phyloP scores from a whole-genome alignment of 192 early-diverging fungal genomes.

The Linnemannia elongata region DNA sequence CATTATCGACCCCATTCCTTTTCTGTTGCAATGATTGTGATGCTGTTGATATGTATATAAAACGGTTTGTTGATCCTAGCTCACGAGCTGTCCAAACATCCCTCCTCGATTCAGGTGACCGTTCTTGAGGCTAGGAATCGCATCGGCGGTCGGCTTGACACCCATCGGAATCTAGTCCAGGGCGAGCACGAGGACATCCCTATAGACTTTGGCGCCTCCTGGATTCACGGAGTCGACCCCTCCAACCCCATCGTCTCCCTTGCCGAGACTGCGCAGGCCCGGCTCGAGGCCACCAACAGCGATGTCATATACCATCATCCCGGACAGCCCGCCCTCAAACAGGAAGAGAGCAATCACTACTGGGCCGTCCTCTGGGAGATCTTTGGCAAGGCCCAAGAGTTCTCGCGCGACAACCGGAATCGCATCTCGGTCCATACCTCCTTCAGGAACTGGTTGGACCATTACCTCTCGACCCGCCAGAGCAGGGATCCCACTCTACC shows the following conservation, averaged over 20 bases:
- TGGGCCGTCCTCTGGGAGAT: slow-evolving; percentile 54
- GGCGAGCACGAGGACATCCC: slow-evolving; percentile 37
- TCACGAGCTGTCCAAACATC: slow-evolving; percentile 55
- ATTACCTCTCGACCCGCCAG: slow-evolving; percentile 35
- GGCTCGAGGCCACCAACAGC: slow-evolving; percentile 42
- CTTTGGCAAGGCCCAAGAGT: slow-evolving; percentile 36
- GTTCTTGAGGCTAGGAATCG: slow-evolving; percentile 52
- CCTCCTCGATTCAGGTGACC: slow-evolving; percentile 54
- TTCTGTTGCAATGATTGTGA: not conserved
- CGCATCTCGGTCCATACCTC: slow-evolving; percentile 34
- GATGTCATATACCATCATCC: slow-evolving; percentile 40
- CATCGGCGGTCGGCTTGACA: slow-evolving; percentile 50
- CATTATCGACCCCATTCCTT: not conserved
- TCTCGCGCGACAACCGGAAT: slow-evolving; percentile 29
- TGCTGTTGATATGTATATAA: not conserved
- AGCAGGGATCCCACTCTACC: slow-evolving; percentile 16
- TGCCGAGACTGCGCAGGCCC: slow-evolving; percentile 30
- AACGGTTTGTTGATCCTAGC: slow-evolving; percentile 29
- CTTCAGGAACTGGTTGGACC: slow-evolving; percentile 37
- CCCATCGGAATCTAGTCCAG: slow-evolving; percentile 37
- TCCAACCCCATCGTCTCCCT: slow-evolving; percentile 47
- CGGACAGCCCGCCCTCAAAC: slow-evolving; percentile 14
- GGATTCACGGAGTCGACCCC: slow-evolving; percentile 57
- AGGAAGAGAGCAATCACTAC: slow-evolving; percentile 51
- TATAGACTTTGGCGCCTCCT: slow-evolving; percentile 58